Percentiles rank a stretch among this genome's conserved stretches.
phyloP scores from a whole-genome alignment of 129 eudicot genomes.

The Arctium minus region DNA sequence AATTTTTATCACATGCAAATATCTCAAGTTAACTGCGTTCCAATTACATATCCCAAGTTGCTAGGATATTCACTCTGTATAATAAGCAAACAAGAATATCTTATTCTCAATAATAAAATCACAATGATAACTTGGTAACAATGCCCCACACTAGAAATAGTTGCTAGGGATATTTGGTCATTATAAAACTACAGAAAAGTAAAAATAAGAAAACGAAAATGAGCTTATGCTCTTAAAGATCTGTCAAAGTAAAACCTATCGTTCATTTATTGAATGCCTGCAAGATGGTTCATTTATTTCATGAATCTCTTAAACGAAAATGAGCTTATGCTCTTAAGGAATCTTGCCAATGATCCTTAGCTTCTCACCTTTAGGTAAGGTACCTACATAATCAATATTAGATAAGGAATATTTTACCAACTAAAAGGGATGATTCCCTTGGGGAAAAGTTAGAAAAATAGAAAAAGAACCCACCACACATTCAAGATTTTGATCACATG shows the following conservation, averaged over 20 bases:
- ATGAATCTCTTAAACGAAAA: no score
- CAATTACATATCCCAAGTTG: no score
- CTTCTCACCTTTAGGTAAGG: neutral
- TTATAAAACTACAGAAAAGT: neutral
- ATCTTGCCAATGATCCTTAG: neutral
- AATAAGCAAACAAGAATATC: neutral
- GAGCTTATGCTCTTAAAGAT: neutral
- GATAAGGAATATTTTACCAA: neutral
- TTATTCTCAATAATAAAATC: neutral
- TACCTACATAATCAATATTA: neutral
- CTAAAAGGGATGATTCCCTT: neutral
- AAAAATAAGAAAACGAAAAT: neutral
- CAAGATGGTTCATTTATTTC: neutral
- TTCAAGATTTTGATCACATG: neutral
- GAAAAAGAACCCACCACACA: neutral
- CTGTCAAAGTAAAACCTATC: neutral
- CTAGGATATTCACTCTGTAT: conserved; percentile 12
- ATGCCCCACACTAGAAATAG: no score
- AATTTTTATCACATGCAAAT: neutral
- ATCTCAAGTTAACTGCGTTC: neutral
- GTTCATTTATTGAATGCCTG: neutral
- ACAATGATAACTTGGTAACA: conserved; percentile 3
- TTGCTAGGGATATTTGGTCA: no score
- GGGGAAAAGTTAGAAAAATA: neutral
- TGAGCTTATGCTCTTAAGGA: no score